phyloP scores from a whole-genome alignment of 805 yeast species.

The Hanseniaspora clermontiae region DNA sequence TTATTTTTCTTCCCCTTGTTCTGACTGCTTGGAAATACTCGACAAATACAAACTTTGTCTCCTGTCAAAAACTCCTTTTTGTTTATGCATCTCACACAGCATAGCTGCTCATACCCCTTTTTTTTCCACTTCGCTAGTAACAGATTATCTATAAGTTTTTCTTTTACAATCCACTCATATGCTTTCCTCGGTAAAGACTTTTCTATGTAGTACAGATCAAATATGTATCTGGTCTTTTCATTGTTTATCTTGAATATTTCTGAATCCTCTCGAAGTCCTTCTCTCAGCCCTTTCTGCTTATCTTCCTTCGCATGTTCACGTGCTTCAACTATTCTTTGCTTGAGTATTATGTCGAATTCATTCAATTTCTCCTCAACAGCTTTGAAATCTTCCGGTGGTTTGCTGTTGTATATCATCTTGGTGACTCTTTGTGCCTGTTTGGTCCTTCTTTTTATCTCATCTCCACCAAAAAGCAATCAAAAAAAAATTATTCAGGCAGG shows the following conservation, averaged over 20 bases:
- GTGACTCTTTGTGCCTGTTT: neutral
- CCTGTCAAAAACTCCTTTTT: conserved; percentile 48
- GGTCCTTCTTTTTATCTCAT: neutral
- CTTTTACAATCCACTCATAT: conserved; percentile 60
- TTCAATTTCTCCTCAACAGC: neutral
- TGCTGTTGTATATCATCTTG: neutral
- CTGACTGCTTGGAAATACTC: conserved; percentile 58
- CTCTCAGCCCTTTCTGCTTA: conserved; percentile 19
- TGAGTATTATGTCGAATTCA: neutral
- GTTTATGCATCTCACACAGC: conserved; percentile 65
- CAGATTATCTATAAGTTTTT: conserved; percentile 52
- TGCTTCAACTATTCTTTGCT: neutral
- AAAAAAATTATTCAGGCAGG: neutral
- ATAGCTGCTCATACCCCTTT: conserved; percentile 73
- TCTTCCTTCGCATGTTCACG: neutral
- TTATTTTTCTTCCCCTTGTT: conserved; percentile 20
- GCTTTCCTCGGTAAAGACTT: conserved; percentile 53
- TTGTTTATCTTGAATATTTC: conserved; percentile 58
- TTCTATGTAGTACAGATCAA: conserved; percentile 57
- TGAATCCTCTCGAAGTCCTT: conserved; percentile 59
- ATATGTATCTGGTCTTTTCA: conserved; percentile 63
- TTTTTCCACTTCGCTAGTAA: conserved; percentile 77
- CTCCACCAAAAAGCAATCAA: neutral
- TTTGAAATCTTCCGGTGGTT: conserved; percentile 1
- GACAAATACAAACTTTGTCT: conserved; percentile 64